Evolutionary conservation across 2,329 filamentous ascomycete species (phyloP), one percentile per base, ranked within the genome.

Genomic region (Lachnellula suecica): DNA sequence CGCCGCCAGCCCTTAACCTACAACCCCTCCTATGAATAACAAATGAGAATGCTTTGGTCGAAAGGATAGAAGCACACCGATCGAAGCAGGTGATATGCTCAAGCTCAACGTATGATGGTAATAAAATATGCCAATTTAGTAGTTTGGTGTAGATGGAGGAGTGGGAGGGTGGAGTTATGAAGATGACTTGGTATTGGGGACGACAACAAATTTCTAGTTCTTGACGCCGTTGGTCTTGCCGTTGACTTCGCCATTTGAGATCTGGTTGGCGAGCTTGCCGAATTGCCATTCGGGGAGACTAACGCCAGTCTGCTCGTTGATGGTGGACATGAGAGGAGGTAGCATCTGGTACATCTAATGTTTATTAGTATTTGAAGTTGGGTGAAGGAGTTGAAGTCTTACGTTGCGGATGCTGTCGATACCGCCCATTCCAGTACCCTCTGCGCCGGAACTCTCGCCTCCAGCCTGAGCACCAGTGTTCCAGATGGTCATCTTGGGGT

Each of bases 401-500:
- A n/a, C n/a, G 61, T 93, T 92, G 59, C 89, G 79, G 72, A 94
- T 86, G 4, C 87, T 79, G 1, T 80, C 81, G 22, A 78, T 73
- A 8, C 78, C 70, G 53, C 89, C 85, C 50, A 80, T 74, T 38
- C 71, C 68, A 37, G 70, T 69, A 23, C 70, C 72, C 38, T 66
- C 73, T n/a, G 71, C 74, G 19, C 67, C 66, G 10, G 71, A 72
- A 15, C 67, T 76, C 27, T 57, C 56, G 17, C 56, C 51, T 4
- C 63, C 63, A 41, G 63, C 62, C 46, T 79, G 73, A 44, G 72
- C 69, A 40, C 88, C 88, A 8, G 90, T 95, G 68, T 90, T 94
- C 91, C 90, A 96, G 23, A 93, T 84, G 57, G 85, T 91, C 73
- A 95, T 94, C 85, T 95, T 95, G 59, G 91, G 91, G 69, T 91